phyloP scores from a whole-genome alignment of 768 basidiomycete genomes.

The Mycena filopes region DNA sequence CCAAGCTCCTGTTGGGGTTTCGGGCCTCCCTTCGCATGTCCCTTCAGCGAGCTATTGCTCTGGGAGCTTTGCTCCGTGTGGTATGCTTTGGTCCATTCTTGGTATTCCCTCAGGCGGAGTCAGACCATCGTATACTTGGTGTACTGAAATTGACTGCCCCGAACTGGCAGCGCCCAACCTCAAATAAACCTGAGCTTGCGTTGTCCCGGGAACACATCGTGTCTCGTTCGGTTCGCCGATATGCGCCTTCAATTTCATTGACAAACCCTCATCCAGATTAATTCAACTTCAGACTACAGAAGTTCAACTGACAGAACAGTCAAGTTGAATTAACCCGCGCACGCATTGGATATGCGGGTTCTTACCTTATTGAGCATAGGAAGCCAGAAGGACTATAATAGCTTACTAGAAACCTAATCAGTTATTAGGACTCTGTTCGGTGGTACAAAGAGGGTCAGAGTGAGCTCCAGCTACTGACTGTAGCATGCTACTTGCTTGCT shows the following conservation, averaged over 20 bases:
- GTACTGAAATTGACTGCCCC: conserved; percentile 16
- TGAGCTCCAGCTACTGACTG: too few relatives aligned
- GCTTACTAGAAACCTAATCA: too few relatives aligned
- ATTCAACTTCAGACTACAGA: not conserved
- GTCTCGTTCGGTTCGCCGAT: conserved; percentile 9
- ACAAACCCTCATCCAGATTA: not conserved
- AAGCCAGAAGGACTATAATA: too few relatives aligned
- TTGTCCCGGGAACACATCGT: not conserved
- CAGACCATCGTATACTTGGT: conserved; percentile 13
- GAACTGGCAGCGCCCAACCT: conserved; percentile 2
- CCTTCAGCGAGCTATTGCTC: conserved; percentile 22
- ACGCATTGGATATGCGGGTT: conserved; percentile 5
- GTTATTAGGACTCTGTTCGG: too few relatives aligned
- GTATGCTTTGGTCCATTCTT: conserved; percentile 20
- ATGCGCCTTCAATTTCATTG: conserved; percentile 5
- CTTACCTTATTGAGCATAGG: conserved; percentile 14
- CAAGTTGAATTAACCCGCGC: not conserved
- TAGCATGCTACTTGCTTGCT: too few relatives aligned
- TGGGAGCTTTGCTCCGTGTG: conserved; percentile 23
- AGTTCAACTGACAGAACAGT: not conserved
- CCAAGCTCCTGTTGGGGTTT: conserved; percentile 10
- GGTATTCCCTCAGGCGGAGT: conserved; percentile 9
- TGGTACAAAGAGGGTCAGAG: too few relatives aligned
- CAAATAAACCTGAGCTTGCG: not conserved
- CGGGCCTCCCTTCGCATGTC: not conserved